These are phyloP conservation scores for Penicillium vulpinum DNA, from an alignment of 2,329 filamentous ascomycete species.

Conservation along the genomic window DNA sequence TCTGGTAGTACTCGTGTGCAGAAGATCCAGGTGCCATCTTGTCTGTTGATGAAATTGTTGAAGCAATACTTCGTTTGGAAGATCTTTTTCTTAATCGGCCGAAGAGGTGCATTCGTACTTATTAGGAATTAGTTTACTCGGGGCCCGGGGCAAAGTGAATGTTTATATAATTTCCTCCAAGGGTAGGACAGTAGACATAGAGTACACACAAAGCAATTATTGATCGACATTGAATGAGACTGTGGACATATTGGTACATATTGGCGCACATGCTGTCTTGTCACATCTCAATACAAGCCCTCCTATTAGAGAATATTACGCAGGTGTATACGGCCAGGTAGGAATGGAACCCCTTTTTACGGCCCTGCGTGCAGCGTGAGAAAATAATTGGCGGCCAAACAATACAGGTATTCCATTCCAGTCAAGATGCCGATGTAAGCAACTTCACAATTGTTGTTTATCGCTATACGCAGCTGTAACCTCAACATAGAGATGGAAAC, in stretches of 20 bases:
- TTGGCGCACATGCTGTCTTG: background rate
- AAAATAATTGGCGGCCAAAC: background rate
- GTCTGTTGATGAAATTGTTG: background rate
- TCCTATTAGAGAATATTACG: background rate
- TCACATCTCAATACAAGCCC: background rate
- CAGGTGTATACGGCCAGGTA: too few species aligned
- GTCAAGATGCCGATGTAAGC: background rate
- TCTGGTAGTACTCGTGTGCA: slow-evolving; percentile 1
- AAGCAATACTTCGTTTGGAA: background rate
- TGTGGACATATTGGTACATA: background rate
- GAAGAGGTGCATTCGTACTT: slow-evolving; percentile 6
- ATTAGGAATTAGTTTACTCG: background rate
- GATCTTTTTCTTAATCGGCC: slow-evolving; percentile 1
- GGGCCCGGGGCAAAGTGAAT: background rate
- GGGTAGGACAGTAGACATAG: background rate
- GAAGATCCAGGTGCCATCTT: background rate
- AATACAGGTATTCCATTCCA: background rate
- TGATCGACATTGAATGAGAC: background rate
- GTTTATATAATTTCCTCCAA: background rate
- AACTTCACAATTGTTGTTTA: background rate
- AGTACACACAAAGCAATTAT: background rate
- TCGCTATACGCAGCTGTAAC: background rate
- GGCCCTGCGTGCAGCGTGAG: background rate
- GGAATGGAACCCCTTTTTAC: too few species aligned
- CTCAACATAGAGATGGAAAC: background rate